Conservation (phyloP, 1,139 yeast genomes). For the Barnettozyma hawaiiensis region DNA sequence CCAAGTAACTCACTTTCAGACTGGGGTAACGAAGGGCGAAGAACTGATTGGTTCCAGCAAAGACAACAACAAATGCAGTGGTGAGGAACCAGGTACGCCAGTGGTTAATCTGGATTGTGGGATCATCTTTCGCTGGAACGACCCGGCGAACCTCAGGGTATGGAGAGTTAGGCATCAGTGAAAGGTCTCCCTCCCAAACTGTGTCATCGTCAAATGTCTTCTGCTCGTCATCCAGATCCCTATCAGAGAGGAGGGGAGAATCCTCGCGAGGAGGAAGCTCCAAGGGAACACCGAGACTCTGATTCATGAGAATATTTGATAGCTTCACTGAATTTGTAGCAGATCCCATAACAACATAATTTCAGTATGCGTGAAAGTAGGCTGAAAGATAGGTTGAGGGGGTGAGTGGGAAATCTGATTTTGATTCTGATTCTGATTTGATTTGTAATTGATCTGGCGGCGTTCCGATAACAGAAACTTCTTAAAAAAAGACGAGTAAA, state of each 20-base stretch:
- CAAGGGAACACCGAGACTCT: neutral
- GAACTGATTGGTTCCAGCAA: constrained; percentile 47
- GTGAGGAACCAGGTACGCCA: constrained; percentile 47
- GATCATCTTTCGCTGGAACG: constrained; percentile 45
- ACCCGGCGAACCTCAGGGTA: constrained; percentile 52
- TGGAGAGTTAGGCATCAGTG: constrained; percentile 41
- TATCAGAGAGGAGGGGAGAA: constrained; percentile 4
- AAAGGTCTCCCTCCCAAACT: constrained; percentile 26
- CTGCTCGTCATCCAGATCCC: constrained; percentile 2
- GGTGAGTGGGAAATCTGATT: too few relatives aligned
- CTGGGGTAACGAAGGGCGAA: constrained; percentile 46
- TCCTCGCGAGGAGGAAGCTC: constrained; percentile 3
- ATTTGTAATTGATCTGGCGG: too few relatives aligned
- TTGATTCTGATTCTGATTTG: too few relatives aligned
- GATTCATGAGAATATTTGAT: neutral
- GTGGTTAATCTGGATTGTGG: constrained; percentile 40
- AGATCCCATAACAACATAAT: neutral
- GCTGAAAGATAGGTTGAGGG: too few relatives aligned
- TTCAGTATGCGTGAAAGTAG: too few relatives aligned
- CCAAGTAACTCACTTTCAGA: constrained; percentile 40
- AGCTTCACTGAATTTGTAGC: constrained; percentile 1
- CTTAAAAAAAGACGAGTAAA: too few relatives aligned
- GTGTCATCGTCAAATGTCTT: constrained; percentile 1
- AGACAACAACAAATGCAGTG: constrained; percentile 42
- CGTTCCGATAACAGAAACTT: too few relatives aligned